phyloP scores from a whole-genome alignment of 768 basidiomycete species.

The Mycena galericulata region DNA sequence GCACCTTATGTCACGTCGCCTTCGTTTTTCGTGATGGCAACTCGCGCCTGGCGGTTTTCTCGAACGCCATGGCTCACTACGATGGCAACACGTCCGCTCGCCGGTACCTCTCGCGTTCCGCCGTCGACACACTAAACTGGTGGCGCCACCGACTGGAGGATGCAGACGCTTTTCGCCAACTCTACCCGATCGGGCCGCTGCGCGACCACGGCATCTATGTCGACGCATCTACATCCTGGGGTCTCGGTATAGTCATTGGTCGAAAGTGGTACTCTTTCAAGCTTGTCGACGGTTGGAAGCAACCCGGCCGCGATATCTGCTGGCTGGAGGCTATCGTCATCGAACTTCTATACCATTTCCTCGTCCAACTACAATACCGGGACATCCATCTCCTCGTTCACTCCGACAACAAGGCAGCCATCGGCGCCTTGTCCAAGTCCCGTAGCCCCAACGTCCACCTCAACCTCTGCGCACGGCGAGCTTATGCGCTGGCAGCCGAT shows the following conservation, averaged over 20 bases:
- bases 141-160: background rate
- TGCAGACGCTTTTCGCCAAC: constrained; percentile 21
- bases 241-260: constrained; percentile 49
- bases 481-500: background rate
- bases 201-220: constrained; percentile 43
- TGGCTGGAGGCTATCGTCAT: constrained; percentile 41
- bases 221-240: constrained; percentile 54
- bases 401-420: background rate
- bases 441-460: background rate
- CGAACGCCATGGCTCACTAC: constrained; percentile 37
- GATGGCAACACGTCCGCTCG: background rate
- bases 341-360: constrained; percentile 31
- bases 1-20: constrained; percentile 33
- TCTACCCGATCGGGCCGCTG: constrained; percentile 17
- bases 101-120: background rate
- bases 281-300: constrained; percentile 32
- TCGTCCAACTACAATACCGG: background rate
- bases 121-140: background rate
- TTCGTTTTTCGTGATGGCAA: constrained; percentile 8
- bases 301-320: constrained; percentile 35
- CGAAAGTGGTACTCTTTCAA: constrained; percentile 46
- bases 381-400: no score
- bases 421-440: background rate
- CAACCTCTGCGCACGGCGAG: background rate
- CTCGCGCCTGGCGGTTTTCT: constrained; percentile 14